Percentiles rank a stretch among this genome's conserved stretches.
Conservation (phyloP, 257 asterid species). For the Osmanthus fragrans region DNA sequence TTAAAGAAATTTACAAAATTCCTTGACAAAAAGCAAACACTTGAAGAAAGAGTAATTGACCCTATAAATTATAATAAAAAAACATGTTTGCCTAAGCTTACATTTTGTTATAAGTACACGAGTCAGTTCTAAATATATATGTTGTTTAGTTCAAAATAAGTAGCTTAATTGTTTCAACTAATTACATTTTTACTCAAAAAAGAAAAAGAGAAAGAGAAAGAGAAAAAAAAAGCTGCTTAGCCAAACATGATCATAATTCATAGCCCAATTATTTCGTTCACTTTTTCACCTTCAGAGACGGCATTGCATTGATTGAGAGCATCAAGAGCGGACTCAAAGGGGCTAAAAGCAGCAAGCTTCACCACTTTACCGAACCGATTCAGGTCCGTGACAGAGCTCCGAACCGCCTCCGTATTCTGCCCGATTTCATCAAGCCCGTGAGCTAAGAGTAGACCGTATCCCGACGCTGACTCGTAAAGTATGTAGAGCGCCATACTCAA, state of each 20-base stretch:
- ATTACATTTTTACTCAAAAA: too few species aligned
- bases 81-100: too few species aligned
- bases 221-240: too few species aligned
- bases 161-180: too few species aligned
- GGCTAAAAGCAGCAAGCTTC: constrained; percentile 67
- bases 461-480: constrained; percentile 82
- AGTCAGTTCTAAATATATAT: too few species aligned
- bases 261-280: background rate
- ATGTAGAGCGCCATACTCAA: constrained; percentile 57
- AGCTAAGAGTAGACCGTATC: constrained; percentile 58
- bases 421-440: constrained; percentile 88
- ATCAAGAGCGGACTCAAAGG: constrained; percentile 84
- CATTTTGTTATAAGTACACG: too few species aligned
- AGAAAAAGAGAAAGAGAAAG: too few species aligned
- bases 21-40: background rate
- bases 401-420: constrained; percentile 82
- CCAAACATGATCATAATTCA: too few species aligned
- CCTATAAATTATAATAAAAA: background rate
- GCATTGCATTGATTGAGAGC: constrained; percentile 93
- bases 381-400: constrained; percentile 72
- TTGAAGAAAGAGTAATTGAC: background rate
- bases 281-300: constrained; percentile 74
- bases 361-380: constrained; percentile 84
- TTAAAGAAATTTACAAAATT: background rate
- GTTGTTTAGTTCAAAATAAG: too few species aligned